phyloP scores from a whole-genome alignment of 345 rosid genomes.

The Draba incana region DNA sequence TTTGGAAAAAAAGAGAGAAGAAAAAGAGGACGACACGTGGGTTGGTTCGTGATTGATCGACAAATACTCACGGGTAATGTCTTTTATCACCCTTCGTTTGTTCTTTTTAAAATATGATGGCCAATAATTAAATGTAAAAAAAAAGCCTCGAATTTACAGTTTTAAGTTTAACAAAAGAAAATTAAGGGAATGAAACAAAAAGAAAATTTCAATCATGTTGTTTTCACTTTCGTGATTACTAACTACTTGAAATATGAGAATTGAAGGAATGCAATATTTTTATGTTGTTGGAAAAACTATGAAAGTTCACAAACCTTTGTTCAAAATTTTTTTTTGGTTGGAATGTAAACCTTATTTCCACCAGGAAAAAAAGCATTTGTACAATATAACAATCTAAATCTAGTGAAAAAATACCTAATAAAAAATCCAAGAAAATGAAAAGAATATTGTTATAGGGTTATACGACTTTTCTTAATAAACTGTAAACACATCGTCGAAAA shows the following conservation, averaged over 20 bases:
- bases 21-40: conserved; percentile 34
- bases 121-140: neutral
- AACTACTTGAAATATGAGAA: neutral
- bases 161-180: neutral
- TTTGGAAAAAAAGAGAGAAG: conserved; percentile 5
- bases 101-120: no score
- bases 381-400: no score
- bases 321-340: no score
- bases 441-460: no score
- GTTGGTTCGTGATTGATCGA: conserved; percentile 14
- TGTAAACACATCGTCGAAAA: no score
- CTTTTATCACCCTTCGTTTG: neutral
- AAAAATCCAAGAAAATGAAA: no score
- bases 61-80: conserved; percentile 26
- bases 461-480: no score
- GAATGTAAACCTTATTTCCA: no score
- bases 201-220: neutral
- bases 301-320: neutral
- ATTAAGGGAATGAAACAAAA: neutral
- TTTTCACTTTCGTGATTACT: neutral
- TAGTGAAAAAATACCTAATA: no score
- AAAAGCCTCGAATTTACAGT: no score
- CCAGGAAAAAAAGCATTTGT: no score
- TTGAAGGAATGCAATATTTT: neutral
- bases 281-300: neutral